Base-by-base conservation (phyloP, 352 stramenopile genomes). In the Phytophthora fragariaefolia region DNA sequence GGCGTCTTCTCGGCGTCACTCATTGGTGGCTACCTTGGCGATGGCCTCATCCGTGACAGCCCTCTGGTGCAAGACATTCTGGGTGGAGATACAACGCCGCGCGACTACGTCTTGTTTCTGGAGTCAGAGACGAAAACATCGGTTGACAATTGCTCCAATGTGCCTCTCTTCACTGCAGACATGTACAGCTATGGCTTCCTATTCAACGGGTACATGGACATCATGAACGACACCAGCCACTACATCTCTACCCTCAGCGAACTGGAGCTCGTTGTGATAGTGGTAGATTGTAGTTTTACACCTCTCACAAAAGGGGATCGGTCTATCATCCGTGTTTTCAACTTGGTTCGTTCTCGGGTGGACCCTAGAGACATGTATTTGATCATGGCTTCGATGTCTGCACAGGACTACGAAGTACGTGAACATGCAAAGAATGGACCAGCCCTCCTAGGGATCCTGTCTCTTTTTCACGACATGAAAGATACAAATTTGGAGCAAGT, bases 211-310 rank as follows among this genome's bases (percentile, higher is more conserved):
- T 79, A 74, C 7, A 23, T 53, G 2, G 57, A 75, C 5, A 54
- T 81, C 6, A 34, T 75, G 12, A 34, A 30, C 0, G 58, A 73
- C 6, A 77, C 75, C 9, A 63, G 58, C 24, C 82, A 87, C 58
- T 79, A 76, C 59, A 63, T 71, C 7, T 73, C 45, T 1, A 73
- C 60, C 22, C 22, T 83, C 2, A 24, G 20, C 0, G 60, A 76
- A 2, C 30, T 66, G 0, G 79, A 85, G 64, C 67, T 88, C 6
- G 63, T 88, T 15, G 45, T 67, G 4, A 62, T 78, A 0, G 53
- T 88, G 0, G 73, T 82, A 3, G 76, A 88, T 58, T 88, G 79
- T 46, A 71, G 53, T 4, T 79, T 52, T 3, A 55, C 40, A 2
- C 15, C 51, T 10, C 52, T 87, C 17, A 18, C 64, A 4, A 15